Percentiles rank a stretch among this genome's conserved stretches.
Conservation (phyloP, 139 green algal genomes). For the Closterium sp. region DNA sequence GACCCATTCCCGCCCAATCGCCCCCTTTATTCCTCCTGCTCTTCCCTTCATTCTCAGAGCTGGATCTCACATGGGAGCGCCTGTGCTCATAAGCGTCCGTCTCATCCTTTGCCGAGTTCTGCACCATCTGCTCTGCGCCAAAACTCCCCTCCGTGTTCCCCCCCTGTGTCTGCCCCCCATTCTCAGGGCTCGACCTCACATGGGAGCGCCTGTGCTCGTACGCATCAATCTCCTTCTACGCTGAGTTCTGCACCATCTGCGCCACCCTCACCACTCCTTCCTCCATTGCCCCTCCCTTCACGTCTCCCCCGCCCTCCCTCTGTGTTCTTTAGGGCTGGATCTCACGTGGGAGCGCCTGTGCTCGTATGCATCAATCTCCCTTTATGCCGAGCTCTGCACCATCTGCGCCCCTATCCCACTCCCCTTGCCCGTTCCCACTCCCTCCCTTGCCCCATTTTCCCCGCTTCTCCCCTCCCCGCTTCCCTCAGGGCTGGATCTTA, state of each 20-base stretch:
- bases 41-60: neutral
- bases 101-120: conserved; percentile 21
- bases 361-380: conserved; percentile 16
- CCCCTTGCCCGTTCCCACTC: neutral
- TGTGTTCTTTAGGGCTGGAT: neutral
- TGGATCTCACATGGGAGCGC: conserved; percentile 3
- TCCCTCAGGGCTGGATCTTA: conserved; percentile 10
- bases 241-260: conserved; percentile 28
- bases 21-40: too few relatives aligned
- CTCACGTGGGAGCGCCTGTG: conserved; percentile 11
- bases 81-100: too few relatives aligned
- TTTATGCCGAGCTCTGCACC: conserved; percentile 30
- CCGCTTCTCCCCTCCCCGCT: neutral
- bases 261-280: conserved; percentile 16
- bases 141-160: neutral
- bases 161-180: too few relatives aligned
- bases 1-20: neutral
- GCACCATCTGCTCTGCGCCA: too few relatives aligned
- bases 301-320: neutral
- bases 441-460: neutral
- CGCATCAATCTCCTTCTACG: conserved; percentile 31
- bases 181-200: conserved; percentile 9
- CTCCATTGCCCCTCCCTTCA: neutral
- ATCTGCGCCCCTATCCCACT: neutral
- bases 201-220: conserved; percentile 15